These are phyloP conservation scores for Darksidea phi DNA, from an alignment of 495 filamentous ascomycete genomes.

Conservation along the genomic window DNA sequence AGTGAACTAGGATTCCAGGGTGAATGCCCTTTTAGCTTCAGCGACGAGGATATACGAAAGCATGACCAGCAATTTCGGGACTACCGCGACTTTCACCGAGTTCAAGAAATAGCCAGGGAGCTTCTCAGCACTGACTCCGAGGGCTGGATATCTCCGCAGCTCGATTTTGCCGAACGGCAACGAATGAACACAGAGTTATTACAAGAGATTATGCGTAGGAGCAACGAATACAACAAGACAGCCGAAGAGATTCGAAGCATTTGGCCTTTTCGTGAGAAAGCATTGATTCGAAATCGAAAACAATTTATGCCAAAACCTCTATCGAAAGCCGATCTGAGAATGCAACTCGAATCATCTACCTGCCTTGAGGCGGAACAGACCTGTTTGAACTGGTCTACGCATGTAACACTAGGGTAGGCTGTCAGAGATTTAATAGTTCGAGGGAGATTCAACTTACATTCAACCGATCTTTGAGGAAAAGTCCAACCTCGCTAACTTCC, in stretches of 20 bases:
- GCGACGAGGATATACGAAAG: slow-evolving; percentile 33
- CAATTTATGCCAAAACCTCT: too few species aligned
- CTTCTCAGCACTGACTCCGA: slow-evolving; percentile 47
- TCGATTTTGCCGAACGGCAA: slow-evolving; percentile 40
- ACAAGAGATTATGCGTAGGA: slow-evolving; percentile 41
- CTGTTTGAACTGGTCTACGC: too few species aligned
- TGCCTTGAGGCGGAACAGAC: too few species aligned
- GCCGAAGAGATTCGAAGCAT: slow-evolving; percentile 38
- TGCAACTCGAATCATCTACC: too few species aligned
- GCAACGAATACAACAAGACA: slow-evolving; percentile 37
- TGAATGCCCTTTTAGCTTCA: slow-evolving; percentile 41
- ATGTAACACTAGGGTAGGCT: too few species aligned
- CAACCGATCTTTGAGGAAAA: too few species aligned
- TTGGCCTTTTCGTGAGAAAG: slow-evolving; percentile 39
- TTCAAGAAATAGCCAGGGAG: slow-evolving; percentile 40
- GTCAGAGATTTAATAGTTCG: too few species aligned
- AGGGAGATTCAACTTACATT: too few species aligned
- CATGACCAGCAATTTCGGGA: slow-evolving; percentile 39
- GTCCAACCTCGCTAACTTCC: too few species aligned
- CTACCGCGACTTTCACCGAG: slow-evolving; percentile 41
- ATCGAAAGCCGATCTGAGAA: too few species aligned
- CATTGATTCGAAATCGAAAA: too few species aligned
- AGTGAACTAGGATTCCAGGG: slow-evolving; percentile 38
- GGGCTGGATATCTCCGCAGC: slow-evolving; percentile 42
- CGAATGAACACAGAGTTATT: slow-evolving; percentile 18